phyloP scores from a whole-genome alignment of 139 green algal species.

The Astrephomene gubernaculifera region DNA sequence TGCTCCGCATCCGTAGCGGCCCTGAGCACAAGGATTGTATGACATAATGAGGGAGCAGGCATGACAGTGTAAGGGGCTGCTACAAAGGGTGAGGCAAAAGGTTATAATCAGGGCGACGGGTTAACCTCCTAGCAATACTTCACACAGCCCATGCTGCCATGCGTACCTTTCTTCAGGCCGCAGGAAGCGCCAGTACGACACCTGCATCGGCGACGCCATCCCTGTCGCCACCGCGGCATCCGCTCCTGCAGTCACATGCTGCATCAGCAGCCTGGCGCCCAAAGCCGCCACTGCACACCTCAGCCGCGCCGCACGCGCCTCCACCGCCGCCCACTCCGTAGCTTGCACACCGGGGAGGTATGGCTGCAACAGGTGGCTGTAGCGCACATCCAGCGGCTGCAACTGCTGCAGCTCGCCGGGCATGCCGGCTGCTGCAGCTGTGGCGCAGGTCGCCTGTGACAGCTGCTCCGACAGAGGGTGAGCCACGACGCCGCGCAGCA shows the following conservation, averaged over 20 bases:
- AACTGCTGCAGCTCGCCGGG: slow-evolving; percentile 38
- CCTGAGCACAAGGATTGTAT: no score
- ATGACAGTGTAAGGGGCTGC: no score
- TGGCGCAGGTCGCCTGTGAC: not conserved
- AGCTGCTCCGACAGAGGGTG: slow-evolving; percentile 29
- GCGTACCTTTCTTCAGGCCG: slow-evolving; percentile 60
- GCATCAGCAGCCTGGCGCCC: slow-evolving; percentile 34
- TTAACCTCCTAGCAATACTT: no score
- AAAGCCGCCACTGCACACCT: not conserved
- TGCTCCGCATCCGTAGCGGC: slow-evolving; percentile 64
- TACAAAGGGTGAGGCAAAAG: no score
- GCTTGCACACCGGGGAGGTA: slow-evolving; percentile 8
- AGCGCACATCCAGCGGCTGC: slow-evolving; percentile 46
- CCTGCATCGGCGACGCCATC: slow-evolving; percentile 54
- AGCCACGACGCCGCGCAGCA: not conserved
- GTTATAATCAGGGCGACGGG: no score
- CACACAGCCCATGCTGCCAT: no score
- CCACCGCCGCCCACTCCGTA: not conserved
- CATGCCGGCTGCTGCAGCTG: slow-evolving; percentile 15
- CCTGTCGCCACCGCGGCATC: slow-evolving; percentile 27
- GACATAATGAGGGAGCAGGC: no score
- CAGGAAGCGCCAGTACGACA: slow-evolving; percentile 66
- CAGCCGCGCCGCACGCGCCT: not conserved
- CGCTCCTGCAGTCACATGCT: slow-evolving; percentile 11
- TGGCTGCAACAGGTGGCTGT: slow-evolving; percentile 24